Percentiles rank a stretch among this genome's conserved stretches.
Conservation (phyloP, 805 yeast genomes). For the Pichia rugopelliculosa region DNA sequence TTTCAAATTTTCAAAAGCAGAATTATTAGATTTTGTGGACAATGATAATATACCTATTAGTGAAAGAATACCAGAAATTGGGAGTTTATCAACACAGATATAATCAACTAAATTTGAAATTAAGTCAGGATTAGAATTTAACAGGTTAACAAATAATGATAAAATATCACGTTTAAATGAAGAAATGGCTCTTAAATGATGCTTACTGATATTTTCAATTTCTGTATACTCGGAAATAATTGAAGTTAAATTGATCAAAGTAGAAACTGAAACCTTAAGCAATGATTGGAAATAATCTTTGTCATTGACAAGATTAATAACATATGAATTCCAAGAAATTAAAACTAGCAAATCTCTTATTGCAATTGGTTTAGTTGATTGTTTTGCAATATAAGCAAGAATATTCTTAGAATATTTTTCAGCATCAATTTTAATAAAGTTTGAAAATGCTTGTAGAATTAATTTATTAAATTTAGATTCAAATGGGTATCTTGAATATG, state of each 20-base stretch:
- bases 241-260: constrained; percentile 34
- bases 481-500: constrained; percentile 41
- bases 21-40: background rate
- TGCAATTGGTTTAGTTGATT: constrained; percentile 36
- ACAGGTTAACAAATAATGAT: constrained; percentile 14
- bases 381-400: constrained; percentile 32
- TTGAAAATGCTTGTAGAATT: constrained; percentile 34
- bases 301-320: constrained; percentile 25
- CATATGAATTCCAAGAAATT: constrained; percentile 46
- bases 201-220: constrained; percentile 28
- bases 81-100: constrained; percentile 14
- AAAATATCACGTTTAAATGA: constrained; percentile 28
- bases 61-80: constrained; percentile 17
- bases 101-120: constrained; percentile 5
- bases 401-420: constrained; percentile 26
- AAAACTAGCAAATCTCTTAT: constrained; percentile 49
- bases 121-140: constrained; percentile 16
- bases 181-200: constrained; percentile 33
- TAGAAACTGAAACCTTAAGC: constrained; percentile 19
- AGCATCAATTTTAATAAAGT: constrained; percentile 28
- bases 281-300: constrained; percentile 17
- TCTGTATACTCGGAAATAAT: constrained; percentile 13
- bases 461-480: constrained; percentile 42
- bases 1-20: constrained; percentile 8
- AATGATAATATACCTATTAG: constrained; percentile 18